Percentiles rank a stretch among this genome's conserved stretches.
Conservation (phyloP, 495 filamentous ascomycete species). For the Astrothelium subdiscretum region DNA sequence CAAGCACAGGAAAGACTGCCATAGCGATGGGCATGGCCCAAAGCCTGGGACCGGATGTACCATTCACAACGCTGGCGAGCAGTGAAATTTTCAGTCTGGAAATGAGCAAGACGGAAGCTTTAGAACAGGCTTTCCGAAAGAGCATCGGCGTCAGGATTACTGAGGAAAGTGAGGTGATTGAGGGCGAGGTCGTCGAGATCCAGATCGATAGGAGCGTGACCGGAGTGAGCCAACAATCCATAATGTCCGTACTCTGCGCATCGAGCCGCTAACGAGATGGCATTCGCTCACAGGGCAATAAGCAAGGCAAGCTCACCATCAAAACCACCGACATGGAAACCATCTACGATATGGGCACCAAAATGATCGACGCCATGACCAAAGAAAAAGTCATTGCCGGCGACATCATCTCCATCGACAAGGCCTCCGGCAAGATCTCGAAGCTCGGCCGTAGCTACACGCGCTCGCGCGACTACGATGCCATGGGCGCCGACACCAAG, state of each 20-base stretch:
- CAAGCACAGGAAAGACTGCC: conserved; percentile 95
- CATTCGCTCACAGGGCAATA: conserved; percentile 49
- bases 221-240: conserved; percentile 42
- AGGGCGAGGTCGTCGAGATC: conserved; percentile 98
- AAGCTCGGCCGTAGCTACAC: conserved; percentile 91
- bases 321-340: conserved; percentile 99
- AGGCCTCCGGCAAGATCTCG: conserved; percentile 92
- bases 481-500: conserved; percentile 97
- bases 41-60: conserved; percentile 82
- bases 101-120: conserved; percentile 97
- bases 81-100: conserved; percentile 97
- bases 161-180: conserved; percentile 97
- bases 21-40: conserved; percentile 99
- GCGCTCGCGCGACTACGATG: conserved; percentile 92
- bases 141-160: conserved; percentile 95
- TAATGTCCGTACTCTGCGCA: not conserved
- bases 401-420: conserved; percentile 96
- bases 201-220: conserved; percentile 97
- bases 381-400: conserved; percentile 98
- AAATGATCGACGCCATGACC: conserved; percentile 99
- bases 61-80: conserved; percentile 88
- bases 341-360: conserved; percentile 96
- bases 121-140: conserved; percentile 94
- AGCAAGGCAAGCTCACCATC: conserved; percentile 98
- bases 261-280: not conserved